A percentile compares a stretch with the other conserved stretches of the same genome.
Conservation (phyloP, 2,329 filamentous ascomycete genomes). For the Alternaria gaisen region DNA sequence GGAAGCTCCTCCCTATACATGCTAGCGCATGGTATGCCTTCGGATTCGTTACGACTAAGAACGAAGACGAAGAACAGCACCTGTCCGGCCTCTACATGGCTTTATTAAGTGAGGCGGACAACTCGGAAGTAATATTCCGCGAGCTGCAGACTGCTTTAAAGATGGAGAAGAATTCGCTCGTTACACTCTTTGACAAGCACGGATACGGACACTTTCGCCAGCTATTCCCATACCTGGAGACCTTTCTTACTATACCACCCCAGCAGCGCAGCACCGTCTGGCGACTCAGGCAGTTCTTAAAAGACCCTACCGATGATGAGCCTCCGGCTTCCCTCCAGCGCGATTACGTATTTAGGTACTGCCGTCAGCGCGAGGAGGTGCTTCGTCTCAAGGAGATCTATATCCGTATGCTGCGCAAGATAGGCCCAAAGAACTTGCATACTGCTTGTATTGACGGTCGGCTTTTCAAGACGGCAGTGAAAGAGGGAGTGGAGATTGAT, state of each 20-base stretch:
- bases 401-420: conserved; percentile 7
- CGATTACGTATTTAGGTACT: conserved; percentile 33
- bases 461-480: conserved; percentile 12
- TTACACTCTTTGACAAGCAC: conserved; percentile 15
- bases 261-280: conserved; percentile 21
- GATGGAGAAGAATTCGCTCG: conserved; percentile 5
- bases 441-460: conserved; percentile 13
- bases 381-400: conserved; percentile 27
- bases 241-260: conserved; percentile 16
- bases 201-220: conserved; percentile 6
- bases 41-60: conserved; percentile 22
- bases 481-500: neutral
- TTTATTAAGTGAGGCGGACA: conserved; percentile 3
- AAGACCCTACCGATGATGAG: neutral
- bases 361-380: conserved; percentile 27
- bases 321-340: conserved; percentile 17
- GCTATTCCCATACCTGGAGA: conserved; percentile 11
- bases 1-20: neutral
- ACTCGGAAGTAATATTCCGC: conserved; percentile 8
- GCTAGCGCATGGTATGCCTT: conserved; percentile 25
- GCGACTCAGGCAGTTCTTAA: conserved; percentile 29
- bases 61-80: conserved; percentile 5
- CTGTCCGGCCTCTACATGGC: conserved; percentile 21
- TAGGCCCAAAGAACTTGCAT: conserved; percentile 18
- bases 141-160: conserved; percentile 21